These are phyloP conservation scores for Verbena officinalis DNA, from an alignment of 257 asterid species.

Conservation along the genomic window DNA sequence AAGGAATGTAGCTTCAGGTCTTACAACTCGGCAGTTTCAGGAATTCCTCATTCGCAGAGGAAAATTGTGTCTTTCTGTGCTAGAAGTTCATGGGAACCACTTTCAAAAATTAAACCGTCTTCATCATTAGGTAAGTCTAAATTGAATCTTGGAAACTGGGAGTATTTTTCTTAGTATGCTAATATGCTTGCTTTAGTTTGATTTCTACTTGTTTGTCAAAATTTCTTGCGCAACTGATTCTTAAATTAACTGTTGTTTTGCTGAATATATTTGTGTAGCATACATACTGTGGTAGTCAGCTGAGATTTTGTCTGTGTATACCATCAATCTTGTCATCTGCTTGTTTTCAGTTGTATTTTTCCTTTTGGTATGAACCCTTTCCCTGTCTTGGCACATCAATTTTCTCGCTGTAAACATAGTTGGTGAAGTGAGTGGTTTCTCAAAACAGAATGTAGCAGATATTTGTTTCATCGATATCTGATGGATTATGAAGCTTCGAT, in stretches of 20 bases:
- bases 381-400: constrained; percentile 8
- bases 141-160: neutral
- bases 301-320: too few species aligned
- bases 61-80: constrained; percentile 30
- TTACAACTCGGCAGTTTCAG: constrained; percentile 28
- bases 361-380: neutral
- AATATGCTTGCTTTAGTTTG: too few species aligned
- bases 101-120: constrained; percentile 24
- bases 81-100: constrained; percentile 33
- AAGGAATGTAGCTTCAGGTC: constrained; percentile 36
- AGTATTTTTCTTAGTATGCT: too few species aligned
- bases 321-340: too few species aligned
- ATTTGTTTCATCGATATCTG: constrained; percentile 6
- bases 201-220: too few species aligned
- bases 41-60: constrained; percentile 21
- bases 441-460: neutral
- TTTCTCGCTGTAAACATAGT: neutral
- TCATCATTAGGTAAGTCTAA: constrained; percentile 47
- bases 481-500: neutral
- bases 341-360: too few species aligned
- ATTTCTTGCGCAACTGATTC: too few species aligned
- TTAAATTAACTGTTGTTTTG: too few species aligned
- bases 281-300: too few species aligned
- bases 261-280: too few species aligned
- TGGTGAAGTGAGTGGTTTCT: neutral